Base-by-base conservation (phyloP, 169 alveolate genomes). In the Plasmodium cynomolgi region DNA sequence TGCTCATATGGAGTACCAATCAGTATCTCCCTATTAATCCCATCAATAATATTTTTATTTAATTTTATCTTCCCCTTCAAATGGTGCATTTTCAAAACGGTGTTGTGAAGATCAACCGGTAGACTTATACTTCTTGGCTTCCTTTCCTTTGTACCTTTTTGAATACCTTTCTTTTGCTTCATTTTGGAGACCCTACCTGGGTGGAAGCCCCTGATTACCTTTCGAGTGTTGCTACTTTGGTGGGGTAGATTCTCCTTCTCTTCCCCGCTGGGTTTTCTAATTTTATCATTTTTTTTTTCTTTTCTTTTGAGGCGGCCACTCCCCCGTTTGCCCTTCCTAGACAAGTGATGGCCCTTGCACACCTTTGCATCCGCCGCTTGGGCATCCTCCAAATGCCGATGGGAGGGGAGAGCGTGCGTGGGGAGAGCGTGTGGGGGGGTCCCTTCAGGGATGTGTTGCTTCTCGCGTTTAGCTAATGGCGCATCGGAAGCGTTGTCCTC, bases 1-100 rank as follows among this genome's bases (percentile, higher is more conserved):
- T 91, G 95, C 31, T 91, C 95, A 68, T 91, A 91, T 23, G 95
- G 92, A 15, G 92, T 91, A n/a, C 81, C 84, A 44, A 44, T 91
- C 84, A 91, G 74, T 50, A 91, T 81, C 50, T 91, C 84, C 50
- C 26, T 91, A 80, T 91, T 82, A 68, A 91, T 91, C 34, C 84
- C 95, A 29, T 80, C 91, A n/a, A 91, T 82, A 23, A 91, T 91
- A 29, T 91, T 91, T 82, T 82, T 81, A 82, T 91, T 91, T 91
- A 80, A 58, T 44, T 47, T 82, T 91, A 91, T 91, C 47, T 91
- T 91, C 37, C 75, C 74, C 83, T 47, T 91, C 74, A 91, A 82
- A 41, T 62, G 83, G 23, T 31, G 37, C 39, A 91, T 50, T 47
- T 37, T 80, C 26, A 91, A 68, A 91, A 91, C 92, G 3, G 95